phyloP scores from a whole-genome alignment of 1,284 basidiomycete species.

The Heterobasidion occidentale region DNA sequence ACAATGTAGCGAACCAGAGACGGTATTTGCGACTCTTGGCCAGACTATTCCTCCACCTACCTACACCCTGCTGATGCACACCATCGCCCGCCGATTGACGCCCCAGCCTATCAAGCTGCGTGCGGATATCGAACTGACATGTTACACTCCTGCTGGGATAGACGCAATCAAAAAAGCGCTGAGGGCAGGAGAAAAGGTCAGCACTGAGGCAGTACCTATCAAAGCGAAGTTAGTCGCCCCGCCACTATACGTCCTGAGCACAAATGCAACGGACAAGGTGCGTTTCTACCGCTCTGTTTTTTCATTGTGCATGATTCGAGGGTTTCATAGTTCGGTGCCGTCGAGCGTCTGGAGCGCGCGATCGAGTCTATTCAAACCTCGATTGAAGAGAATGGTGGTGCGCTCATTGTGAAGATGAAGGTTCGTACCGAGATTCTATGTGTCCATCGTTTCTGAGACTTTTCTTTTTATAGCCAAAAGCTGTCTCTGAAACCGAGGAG shows the following conservation, averaged over 20 bases:
- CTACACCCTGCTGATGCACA: constrained; percentile 66
- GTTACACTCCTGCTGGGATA: constrained; percentile 96
- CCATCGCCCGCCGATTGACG: constrained; percentile 92
- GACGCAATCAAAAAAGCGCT: constrained; percentile 95
- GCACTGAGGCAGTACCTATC: constrained; percentile 90
- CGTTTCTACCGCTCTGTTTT: constrained; percentile 8
- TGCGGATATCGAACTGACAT: constrained; percentile 96
- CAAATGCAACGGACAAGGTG: constrained; percentile 95
- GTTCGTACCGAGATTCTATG: constrained; percentile 30
- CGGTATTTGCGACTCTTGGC: constrained; percentile 70
- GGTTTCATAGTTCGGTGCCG: constrained; percentile 64
- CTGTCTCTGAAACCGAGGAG: constrained; percentile 94
- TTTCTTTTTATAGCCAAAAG: constrained; percentile 67
- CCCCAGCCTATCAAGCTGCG: constrained; percentile 99
- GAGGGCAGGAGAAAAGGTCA: constrained; percentile 80
- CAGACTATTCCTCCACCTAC: constrained; percentile 53
- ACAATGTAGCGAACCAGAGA: constrained; percentile 71
- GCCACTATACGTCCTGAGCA: constrained; percentile 92
- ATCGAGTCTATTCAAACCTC: constrained; percentile 84
- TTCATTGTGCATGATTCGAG: background rate
- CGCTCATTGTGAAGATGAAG: constrained; percentile 95
- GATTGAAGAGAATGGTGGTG: constrained; percentile 83
- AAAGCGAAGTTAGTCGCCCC: constrained; percentile 97
- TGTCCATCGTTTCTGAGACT: background rate
- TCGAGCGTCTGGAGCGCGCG: constrained; percentile 89